A percentile compares a stretch with the other conserved stretches of the same genome.
These are phyloP conservation scores for Chytriomyces sp. DNA, from an alignment of 192 early-diverging fungal species.

Conservation along the genomic window DNA sequence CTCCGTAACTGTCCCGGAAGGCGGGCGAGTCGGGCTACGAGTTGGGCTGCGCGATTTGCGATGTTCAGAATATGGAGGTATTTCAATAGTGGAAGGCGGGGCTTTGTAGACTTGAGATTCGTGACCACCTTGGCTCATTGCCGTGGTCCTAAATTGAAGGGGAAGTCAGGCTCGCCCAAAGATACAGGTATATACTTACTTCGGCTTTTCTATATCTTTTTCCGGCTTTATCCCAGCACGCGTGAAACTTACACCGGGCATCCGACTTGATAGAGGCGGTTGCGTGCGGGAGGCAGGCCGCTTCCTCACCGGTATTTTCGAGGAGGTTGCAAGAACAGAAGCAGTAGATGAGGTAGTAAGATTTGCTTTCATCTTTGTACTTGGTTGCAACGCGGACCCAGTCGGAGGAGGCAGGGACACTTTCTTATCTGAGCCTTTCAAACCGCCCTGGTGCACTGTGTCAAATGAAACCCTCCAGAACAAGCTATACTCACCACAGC, in stretches of 20 bases:
- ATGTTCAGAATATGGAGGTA: not conserved
- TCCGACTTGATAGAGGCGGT: not conserved
- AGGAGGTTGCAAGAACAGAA: no score
- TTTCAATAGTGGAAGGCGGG: not conserved
- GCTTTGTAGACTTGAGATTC: not conserved
- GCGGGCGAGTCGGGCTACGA: not conserved
- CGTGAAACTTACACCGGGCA: constrained; percentile 10
- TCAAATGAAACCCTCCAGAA: no score
- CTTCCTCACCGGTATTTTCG: not conserved
- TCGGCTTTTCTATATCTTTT: not conserved
- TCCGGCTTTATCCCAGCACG: constrained; percentile 12
- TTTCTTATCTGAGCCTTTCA: not conserved
- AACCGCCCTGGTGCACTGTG: not conserved
- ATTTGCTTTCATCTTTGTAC: no score
- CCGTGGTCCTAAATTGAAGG: not conserved
- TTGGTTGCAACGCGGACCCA: not conserved
- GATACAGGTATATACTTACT: not conserved
- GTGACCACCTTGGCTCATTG: not conserved
- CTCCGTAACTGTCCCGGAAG: not conserved
- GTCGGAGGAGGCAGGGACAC: not conserved
- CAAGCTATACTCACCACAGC: no score
- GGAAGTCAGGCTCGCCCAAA: not conserved
- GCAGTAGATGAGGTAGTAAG: no score
- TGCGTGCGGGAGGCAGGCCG: not conserved
- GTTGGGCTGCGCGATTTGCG: not conserved